These are phyloP conservation scores for Coffea humblotiana DNA, from an alignment of 305 asterid genomes.

Conservation along the genomic window DNA sequence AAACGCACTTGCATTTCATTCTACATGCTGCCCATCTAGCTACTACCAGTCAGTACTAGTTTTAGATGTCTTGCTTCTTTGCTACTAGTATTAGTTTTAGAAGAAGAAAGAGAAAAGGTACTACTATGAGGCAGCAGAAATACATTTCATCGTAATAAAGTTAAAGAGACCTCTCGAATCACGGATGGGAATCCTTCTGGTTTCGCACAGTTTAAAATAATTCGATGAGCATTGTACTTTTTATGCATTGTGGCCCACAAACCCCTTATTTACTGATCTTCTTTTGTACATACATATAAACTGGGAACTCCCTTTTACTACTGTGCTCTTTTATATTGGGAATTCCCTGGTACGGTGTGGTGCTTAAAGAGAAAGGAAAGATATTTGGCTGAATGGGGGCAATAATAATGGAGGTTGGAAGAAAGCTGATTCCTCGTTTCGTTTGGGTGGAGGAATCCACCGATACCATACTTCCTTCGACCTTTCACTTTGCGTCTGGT, in stretches of 20 bases:
- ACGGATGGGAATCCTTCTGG: too few relatives aligned
- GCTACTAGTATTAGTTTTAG: too few relatives aligned
- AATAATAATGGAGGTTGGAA: background rate
- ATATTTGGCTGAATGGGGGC: background rate
- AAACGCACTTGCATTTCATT: too few relatives aligned
- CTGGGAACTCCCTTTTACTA: background rate
- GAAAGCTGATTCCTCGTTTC: constrained; percentile 11
- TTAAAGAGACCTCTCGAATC: too few relatives aligned
- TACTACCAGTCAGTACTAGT: too few relatives aligned
- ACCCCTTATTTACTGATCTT: background rate
- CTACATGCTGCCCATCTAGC: too few relatives aligned
- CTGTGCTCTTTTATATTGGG: background rate
- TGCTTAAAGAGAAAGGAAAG: background rate
- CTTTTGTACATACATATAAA: background rate
- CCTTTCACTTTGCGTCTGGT: background rate
- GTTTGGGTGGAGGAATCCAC: constrained; percentile 15
- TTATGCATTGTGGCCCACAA: background rate
- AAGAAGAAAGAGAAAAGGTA: too few relatives aligned
- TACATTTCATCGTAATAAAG: too few relatives aligned
- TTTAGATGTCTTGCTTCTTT: too few relatives aligned
- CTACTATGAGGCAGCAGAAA: too few relatives aligned
- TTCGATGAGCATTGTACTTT: background rate
- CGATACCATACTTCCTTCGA: background rate
- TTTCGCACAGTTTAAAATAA: background rate
- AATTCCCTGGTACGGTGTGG: background rate